phyloP scores from a whole-genome alignment of 352 stramenopile species.

The Achlya hypogyna region DNA sequence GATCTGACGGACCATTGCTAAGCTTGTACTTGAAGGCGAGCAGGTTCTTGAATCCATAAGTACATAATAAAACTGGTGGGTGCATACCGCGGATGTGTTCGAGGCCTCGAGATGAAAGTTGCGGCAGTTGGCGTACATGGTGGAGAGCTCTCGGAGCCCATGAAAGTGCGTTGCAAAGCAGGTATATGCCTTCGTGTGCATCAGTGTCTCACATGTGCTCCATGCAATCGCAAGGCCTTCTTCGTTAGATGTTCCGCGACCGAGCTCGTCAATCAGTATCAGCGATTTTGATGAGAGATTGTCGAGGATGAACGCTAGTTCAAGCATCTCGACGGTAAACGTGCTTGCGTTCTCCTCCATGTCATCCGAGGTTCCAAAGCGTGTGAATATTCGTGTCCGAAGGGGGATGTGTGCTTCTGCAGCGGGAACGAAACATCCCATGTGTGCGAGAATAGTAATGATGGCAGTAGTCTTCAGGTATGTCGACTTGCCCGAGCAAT shows the following conservation, averaged over 20 bases:
- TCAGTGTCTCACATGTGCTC: constrained; percentile 77
- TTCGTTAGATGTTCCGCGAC: constrained; percentile 80
- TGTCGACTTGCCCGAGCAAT: constrained; percentile 89
- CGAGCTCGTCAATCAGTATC: constrained; percentile 88
- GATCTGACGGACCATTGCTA: constrained; percentile 51
- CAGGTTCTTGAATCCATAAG: not conserved
- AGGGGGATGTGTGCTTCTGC: constrained; percentile 71
- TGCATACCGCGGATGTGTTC: constrained; percentile 32
- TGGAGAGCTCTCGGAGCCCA: constrained; percentile 49
- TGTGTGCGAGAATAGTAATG: constrained; percentile 87
- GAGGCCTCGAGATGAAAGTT: constrained; percentile 60
- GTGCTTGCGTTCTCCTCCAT: constrained; percentile 91
- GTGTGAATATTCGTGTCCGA: constrained; percentile 82
- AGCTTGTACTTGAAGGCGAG: constrained; percentile 52
- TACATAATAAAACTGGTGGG: not conserved
- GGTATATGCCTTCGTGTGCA: constrained; percentile 54
- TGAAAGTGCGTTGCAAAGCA: constrained; percentile 90
- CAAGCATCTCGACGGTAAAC: constrained; percentile 88
- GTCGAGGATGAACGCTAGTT: constrained; percentile 81
- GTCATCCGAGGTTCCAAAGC: constrained; percentile 87
- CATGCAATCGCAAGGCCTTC: constrained; percentile 86
- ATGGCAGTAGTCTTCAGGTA: constrained; percentile 75
- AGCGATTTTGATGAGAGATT: constrained; percentile 54
- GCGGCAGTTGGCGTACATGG: constrained; percentile 50
- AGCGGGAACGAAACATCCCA: constrained; percentile 86